These are phyloP conservation scores for Hyparrhenia diplandra DNA, from an alignment of 176 grass and related monocot genomes.

Conservation along the genomic window DNA sequence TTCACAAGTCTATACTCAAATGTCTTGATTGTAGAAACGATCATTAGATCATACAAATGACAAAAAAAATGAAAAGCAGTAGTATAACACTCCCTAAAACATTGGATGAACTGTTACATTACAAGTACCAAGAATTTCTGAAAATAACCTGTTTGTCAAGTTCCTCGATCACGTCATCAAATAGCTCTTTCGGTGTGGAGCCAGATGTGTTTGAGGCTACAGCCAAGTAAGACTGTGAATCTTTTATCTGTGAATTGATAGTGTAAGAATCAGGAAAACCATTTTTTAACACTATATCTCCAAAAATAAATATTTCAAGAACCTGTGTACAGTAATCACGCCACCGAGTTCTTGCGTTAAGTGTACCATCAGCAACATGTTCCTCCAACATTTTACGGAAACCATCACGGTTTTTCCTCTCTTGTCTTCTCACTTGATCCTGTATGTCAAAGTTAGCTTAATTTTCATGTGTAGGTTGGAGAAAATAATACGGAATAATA, in stretches of 20 bases:
- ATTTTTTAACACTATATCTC: not conserved
- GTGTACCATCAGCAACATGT: conserved; percentile 60
- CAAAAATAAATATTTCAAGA: conserved; percentile 21
- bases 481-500: not conserved
- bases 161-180: conserved; percentile 85
- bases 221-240: conserved; percentile 59
- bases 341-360: conserved; percentile 92
- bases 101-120: not conserved
- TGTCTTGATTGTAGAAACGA: not conserved
- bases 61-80: not conserved
- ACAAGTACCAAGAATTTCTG: conserved; percentile 8
- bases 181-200: conserved; percentile 81
- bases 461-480: not conserved
- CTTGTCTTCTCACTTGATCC: conserved; percentile 69
- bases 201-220: conserved; percentile 76
- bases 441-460: conserved; percentile 15
- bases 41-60: not conserved
- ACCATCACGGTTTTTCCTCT: conserved; percentile 87
- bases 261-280: conserved; percentile 21
- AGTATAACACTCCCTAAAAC: not conserved
- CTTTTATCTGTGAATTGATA: conserved; percentile 71
- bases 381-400: conserved; percentile 90
- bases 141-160: conserved; percentile 81
- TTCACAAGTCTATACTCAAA: not conserved
- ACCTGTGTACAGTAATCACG: conserved; percentile 83